These are phyloP conservation scores for Ogataea sp. DNA, from an alignment of 805 yeast genomes.

Conservation along the genomic window DNA sequence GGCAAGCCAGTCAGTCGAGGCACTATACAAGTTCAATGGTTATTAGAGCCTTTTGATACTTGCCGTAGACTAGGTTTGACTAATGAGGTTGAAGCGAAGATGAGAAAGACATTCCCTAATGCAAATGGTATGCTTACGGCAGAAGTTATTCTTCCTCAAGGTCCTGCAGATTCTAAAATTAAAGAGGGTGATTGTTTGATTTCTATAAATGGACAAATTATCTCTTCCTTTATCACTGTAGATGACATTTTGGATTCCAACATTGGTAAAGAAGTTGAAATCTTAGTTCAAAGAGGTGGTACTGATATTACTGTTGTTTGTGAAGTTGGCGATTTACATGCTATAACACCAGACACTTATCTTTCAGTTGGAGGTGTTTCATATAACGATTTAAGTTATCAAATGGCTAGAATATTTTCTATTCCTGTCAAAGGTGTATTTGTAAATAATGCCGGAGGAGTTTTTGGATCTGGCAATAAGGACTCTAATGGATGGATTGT, in stretches of 20 bases:
- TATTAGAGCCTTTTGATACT: conserved; percentile 79
- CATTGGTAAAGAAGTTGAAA: conserved; percentile 49
- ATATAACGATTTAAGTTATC: conserved; percentile 80
- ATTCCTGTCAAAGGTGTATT: conserved; percentile 83
- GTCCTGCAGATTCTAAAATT: conserved; percentile 68
- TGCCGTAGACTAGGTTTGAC: conserved; percentile 83
- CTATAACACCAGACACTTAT: conserved; percentile 74
- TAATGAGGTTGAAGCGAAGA: conserved; percentile 58
- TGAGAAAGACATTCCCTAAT: conserved; percentile 63
- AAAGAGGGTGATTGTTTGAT: conserved; percentile 83
- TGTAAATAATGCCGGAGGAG: conserved; percentile 68
- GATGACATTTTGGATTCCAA: conserved; percentile 73
- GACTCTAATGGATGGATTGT: conserved; percentile 75
- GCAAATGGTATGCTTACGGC: conserved; percentile 80
- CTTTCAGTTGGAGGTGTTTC: conserved; percentile 83
- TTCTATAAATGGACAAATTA: conserved; percentile 55
- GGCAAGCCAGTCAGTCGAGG: conserved; percentile 65
- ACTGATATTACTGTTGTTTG: conserved; percentile 41
- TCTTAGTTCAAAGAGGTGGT: conserved; percentile 72
- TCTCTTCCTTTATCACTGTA: conserved; percentile 68
- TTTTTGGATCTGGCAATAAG: conserved; percentile 46
- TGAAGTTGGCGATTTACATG: conserved; percentile 66
- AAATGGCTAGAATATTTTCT: conserved; percentile 77
- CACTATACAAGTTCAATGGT: conserved; percentile 88
- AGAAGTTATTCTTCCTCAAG: conserved; percentile 71